phyloP scores from a whole-genome alignment of 805 yeast species.

The Diddensiella caesifluorescens region DNA sequence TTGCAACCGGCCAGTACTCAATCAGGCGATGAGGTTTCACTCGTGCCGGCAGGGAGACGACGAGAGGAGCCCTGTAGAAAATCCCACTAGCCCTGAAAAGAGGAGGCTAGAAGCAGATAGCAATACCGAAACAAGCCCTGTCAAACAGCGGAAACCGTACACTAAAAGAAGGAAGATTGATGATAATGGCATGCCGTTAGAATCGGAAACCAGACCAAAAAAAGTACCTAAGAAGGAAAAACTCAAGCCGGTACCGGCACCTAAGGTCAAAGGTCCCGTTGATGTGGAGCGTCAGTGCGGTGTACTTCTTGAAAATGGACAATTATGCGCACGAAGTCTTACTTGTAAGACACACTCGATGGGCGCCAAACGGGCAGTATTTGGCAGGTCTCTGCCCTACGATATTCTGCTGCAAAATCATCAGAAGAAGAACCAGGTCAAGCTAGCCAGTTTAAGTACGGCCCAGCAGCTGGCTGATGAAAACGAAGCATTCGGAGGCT shows the following conservation, averaged over 20 bases:
- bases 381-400: slow-evolving; percentile 88
- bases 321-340: slow-evolving; percentile 88
- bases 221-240: slow-evolving; percentile 17
- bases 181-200: slow-evolving; percentile 1
- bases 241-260: slow-evolving; percentile 21
- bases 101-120: slow-evolving; percentile 4
- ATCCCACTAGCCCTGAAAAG: neutral
- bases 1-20: slow-evolving; percentile 29
- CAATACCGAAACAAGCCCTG: slow-evolving; percentile 1
- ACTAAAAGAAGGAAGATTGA: slow-evolving; percentile 9
- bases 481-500: slow-evolving; percentile 28
- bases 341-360: slow-evolving; percentile 97
- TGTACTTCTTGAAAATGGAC: slow-evolving; percentile 89
- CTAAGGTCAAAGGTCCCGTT: slow-evolving; percentile 73
- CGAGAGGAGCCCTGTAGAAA: neutral
- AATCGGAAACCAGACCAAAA: slow-evolving; percentile 10
- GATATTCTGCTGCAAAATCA: slow-evolving; percentile 83
- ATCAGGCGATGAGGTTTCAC: slow-evolving; percentile 22
- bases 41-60: neutral
- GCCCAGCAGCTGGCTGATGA: slow-evolving; percentile 34
- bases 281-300: slow-evolving; percentile 96
- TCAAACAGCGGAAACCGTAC: slow-evolving; percentile 10
- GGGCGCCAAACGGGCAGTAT: slow-evolving; percentile 96
- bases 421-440: slow-evolving; percentile 89
- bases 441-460: slow-evolving; percentile 51